Conservation (phyloP, 2,329 filamentous ascomycete genomes). For the Cytospora piceae region DNA sequence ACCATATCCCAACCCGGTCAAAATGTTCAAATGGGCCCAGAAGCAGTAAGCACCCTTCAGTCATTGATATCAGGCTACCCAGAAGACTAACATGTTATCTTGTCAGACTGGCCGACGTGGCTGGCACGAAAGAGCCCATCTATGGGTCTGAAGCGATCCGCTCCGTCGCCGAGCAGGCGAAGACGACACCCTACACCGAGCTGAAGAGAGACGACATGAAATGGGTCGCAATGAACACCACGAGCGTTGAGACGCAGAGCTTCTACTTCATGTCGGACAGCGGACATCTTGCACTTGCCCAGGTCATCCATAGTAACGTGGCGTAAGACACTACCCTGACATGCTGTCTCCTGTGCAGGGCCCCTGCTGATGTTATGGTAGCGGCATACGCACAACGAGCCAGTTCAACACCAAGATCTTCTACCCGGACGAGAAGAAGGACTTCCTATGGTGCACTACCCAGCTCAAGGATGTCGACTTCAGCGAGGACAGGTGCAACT, state of each 20-base stretch:
- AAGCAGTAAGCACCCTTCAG: slow-evolving; percentile 24
- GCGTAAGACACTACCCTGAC: slow-evolving; percentile 61
- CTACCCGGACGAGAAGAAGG: slow-evolving; percentile 71
- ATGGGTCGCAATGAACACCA: slow-evolving; percentile 82
- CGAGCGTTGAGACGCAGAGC: slow-evolving; percentile 90
- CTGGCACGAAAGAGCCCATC: slow-evolving; percentile 94
- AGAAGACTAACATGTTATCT: slow-evolving; percentile 33
- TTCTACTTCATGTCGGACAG: slow-evolving; percentile 87
- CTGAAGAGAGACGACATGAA: slow-evolving; percentile 76
- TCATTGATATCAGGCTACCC: neutral
- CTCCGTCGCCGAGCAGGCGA: slow-evolving; percentile 80
- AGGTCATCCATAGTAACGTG: slow-evolving; percentile 98
- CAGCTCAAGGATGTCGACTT: slow-evolving; percentile 80
- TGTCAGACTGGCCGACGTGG: slow-evolving; percentile 72
- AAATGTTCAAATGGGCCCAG: slow-evolving; percentile 32
- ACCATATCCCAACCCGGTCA: slow-evolving; percentile 6
- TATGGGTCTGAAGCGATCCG: slow-evolving; percentile 89
- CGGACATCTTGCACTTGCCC: slow-evolving; percentile 76
- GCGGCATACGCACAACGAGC: slow-evolving; percentile 84
- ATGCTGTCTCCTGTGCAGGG: slow-evolving; percentile 31
- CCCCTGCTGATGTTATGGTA: slow-evolving; percentile 42
- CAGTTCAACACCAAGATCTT: slow-evolving; percentile 97
- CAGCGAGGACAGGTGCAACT: slow-evolving; percentile 79
- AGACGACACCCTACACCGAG: slow-evolving; percentile 79
- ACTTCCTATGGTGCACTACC: slow-evolving; percentile 82